Evolutionary conservation across 768 basidiomycete species (phyloP).

Genomic region (Crepidotus variabilis): DNA sequence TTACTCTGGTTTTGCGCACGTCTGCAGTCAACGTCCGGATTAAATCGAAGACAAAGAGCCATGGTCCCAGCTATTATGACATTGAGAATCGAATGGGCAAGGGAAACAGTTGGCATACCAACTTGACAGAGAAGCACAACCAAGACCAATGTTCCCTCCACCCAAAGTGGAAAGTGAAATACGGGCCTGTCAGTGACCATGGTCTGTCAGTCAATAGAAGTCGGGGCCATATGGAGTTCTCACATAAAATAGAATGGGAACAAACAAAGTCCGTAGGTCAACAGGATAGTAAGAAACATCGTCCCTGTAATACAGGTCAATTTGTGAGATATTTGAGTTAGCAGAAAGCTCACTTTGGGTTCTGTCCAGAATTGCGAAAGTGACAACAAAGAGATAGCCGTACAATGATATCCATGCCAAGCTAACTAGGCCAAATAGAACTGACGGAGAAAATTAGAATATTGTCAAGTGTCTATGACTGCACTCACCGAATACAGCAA

Average conservation of each 20-base stretch:
- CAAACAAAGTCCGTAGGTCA: constrained; percentile 26
- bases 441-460: neutral
- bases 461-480: neutral
- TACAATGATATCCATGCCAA: constrained; percentile 30
- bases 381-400: constrained; percentile 28
- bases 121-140: constrained; percentile 29
- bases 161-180: constrained; percentile 33
- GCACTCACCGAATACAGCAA: constrained; percentile 30
- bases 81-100: neutral
- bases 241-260: constrained; percentile 36
- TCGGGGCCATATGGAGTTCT: neutral
- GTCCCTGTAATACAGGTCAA: constrained; percentile 19
- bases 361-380: constrained; percentile 27
- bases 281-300: constrained; percentile 27
- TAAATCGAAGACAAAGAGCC: constrained; percentile 22
- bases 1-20: constrained; percentile 23
- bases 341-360: constrained; percentile 26
- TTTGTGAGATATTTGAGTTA: neutral
- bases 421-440: constrained; percentile 11
- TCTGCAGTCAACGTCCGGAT: constrained; percentile 29
- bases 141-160: constrained; percentile 29
- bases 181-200: constrained; percentile 27
- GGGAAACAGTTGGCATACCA: constrained; percentile 15
- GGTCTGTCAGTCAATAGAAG: neutral
- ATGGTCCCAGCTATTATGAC: constrained; percentile 26